Percentiles rank a stretch among this genome's conserved stretches.
phyloP scores from a whole-genome alignment of 108 stramenopile genomes.

The Schizochytrium sp. region DNA sequence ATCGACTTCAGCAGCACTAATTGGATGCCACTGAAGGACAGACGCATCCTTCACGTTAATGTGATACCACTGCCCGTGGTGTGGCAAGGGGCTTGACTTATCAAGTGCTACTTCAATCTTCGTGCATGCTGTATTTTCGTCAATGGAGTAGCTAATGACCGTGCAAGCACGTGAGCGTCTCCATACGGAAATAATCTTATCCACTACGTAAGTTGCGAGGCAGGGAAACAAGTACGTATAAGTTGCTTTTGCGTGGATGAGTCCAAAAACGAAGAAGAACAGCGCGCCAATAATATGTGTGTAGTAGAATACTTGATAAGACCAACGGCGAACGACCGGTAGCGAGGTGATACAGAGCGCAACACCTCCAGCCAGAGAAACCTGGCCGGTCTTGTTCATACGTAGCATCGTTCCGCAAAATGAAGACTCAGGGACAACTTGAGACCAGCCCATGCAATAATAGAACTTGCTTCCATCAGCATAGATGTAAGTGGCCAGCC shows the following conservation, averaged over 20 bases:
- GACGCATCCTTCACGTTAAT: slow-evolving; percentile 28
- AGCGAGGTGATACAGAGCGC: not conserved
- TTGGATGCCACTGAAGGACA: slow-evolving; percentile 50
- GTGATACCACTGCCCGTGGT: slow-evolving; percentile 42
- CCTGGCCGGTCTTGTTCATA: slow-evolving; percentile 28
- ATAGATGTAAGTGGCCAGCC: slow-evolving; percentile 4
- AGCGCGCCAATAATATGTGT: slow-evolving; percentile 21
- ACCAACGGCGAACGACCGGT: not conserved
- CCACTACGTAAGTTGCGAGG: slow-evolving; percentile 13
- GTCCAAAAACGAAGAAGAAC: slow-evolving; percentile 29
- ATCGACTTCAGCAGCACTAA: slow-evolving; percentile 14
- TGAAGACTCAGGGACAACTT: not conserved
- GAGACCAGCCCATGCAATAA: slow-evolving; percentile 41
- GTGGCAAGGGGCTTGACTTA: not conserved
- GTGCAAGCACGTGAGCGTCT: not conserved
- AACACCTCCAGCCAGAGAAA: not conserved
- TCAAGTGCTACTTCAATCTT: slow-evolving; percentile 7
- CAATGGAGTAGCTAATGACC: not conserved
- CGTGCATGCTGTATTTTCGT: slow-evolving; percentile 12
- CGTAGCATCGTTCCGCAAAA: not conserved
- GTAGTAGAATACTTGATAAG: slow-evolving; percentile 30
- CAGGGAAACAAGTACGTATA: not conserved
- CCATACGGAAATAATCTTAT: slow-evolving; percentile 43
- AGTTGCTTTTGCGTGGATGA: not conserved
- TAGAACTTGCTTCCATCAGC: not conserved